Conservation (phyloP, 2,329 filamentous ascomycete species). For the Dothideomycetes sp. region DNA sequence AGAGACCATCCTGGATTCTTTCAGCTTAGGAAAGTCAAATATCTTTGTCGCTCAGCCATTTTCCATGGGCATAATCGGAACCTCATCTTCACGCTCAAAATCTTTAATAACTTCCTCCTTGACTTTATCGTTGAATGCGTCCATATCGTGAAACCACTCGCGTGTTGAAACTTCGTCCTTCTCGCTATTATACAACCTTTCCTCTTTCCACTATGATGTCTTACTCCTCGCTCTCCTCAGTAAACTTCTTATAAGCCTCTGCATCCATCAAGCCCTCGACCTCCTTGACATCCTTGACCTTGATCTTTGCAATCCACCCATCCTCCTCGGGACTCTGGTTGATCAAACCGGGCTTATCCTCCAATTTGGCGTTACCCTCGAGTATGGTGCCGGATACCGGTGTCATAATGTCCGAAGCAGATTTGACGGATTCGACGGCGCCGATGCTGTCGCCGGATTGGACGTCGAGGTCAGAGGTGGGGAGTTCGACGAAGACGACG, state of each 20-base stretch:
- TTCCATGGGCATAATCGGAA: no score
- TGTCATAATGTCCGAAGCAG: conserved; percentile 91
- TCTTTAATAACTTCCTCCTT: no score
- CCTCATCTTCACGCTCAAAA: no score
- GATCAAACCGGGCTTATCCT: conserved; percentile 78
- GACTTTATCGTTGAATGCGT: no score
- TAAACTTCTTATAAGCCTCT: conserved; percentile 70
- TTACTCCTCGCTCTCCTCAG: conserved; percentile 35
- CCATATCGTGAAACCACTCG: no score
- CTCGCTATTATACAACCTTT: no score
- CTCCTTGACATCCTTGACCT: conserved; percentile 61
- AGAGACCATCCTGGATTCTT: no score
- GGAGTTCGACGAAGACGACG: conserved; percentile 95
- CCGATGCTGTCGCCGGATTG: conserved; percentile 75
- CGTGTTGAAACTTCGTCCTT: no score
- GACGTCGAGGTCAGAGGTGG: conserved; percentile 59
- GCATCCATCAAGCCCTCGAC: conserved; percentile 68
- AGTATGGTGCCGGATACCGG: conserved; percentile 71
- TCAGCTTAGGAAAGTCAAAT: no score
- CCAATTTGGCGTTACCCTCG: conserved; percentile 63
- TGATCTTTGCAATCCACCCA: conserved; percentile 87
- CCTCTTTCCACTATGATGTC: no score
- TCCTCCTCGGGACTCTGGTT: conserved; percentile 85
- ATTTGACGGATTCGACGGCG: conserved; percentile 96
- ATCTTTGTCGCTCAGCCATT: no score